Evolutionary conservation across 371 early-diverging fungal species (phyloP), one percentile per base, ranked within the genome.

Genomic region (Mortierella sp.): DNA sequence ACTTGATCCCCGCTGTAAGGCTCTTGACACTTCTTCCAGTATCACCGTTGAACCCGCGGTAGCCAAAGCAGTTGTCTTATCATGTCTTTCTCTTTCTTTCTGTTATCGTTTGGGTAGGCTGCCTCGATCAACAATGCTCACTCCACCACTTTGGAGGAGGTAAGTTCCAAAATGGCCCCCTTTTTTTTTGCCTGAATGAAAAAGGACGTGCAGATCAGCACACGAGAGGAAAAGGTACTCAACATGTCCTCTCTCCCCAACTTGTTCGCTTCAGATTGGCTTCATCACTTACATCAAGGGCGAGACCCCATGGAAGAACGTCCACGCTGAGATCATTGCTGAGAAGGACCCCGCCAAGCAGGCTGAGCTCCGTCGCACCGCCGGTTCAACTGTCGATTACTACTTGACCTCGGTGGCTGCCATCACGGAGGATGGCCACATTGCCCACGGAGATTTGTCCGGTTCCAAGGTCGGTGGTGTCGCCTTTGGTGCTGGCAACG

Each of bases 221-320:
- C 23, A 28, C 21, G 47, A 21, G 18, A 21, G 7, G 47, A 7
- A 12, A 8, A 14, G 24, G 26, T 26, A 24, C 13, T 26, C 26
- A 50, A 53, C 10, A 53, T 27, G 16, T 19, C 13, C 19, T 45
- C 46, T 21, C 6, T 45, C 46, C 46, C 19, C n/a, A n/a, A n/a
- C n/a, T n/a, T n/a, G n/a, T n/a, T n/a, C n/a, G n/a, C 45, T 24
- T 6, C 31, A 80, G 71, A 81, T 81, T 43, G 81, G 81, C 19
- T 81, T 81, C 61, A 74, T 81, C 57, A 64, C 67, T 26, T 64
- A 78, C 46, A 69, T 81, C 62, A 81, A 81, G 62, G 76, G 69
- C 42, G 50, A 72, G 27, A 67, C 66, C 45, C 70, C 67, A 21
- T 78, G 72, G 80, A 55, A 67, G 45, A 78, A 81, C 54, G 57